Conservation (phyloP, 768 basidiomycete genomes). For the Chlorophyllum brunneum region DNA sequence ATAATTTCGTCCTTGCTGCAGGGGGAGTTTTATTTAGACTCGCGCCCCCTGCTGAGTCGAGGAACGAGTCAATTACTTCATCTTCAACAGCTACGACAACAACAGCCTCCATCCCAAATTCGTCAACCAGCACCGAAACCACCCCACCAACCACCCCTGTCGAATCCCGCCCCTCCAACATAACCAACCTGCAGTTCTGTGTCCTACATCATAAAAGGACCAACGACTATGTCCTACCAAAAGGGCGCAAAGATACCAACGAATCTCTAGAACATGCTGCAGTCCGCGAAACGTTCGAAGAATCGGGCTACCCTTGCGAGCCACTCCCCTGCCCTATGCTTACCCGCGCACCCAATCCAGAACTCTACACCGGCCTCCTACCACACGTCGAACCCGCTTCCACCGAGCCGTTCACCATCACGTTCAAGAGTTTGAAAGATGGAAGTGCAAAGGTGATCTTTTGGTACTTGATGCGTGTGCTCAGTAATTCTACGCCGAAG, state of each 20-base stretch:
- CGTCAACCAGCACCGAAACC: neutral
- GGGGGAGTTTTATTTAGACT: constrained; percentile 37
- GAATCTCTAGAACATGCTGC: constrained; percentile 51
- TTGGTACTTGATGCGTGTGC: constrained; percentile 44
- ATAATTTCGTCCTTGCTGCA: constrained; percentile 36
- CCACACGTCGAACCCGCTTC: constrained; percentile 9
- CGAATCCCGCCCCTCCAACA: neutral
- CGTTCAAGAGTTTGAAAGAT: constrained; percentile 21
- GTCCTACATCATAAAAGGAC: constrained; percentile 28
- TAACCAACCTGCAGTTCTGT: constrained; percentile 31
- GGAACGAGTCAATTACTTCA: neutral
- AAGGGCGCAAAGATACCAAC: constrained; percentile 57
- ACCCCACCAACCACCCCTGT: neutral
- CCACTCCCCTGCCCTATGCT: constrained; percentile 46
- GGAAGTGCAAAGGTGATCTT: constrained; percentile 42
- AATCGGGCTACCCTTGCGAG: constrained; percentile 56
- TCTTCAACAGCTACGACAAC: neutral
- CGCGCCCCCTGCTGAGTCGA: neutral
- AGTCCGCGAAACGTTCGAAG: constrained; percentile 60
- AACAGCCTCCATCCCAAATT: neutral
- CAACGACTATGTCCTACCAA: constrained; percentile 45
- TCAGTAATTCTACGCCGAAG: constrained; percentile 27
- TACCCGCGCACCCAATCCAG: constrained; percentile 51
- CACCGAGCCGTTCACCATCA: constrained; percentile 31
- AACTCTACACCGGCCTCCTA: constrained; percentile 29